Base-by-base conservation (phyloP, 2,329 filamentous ascomycete species). In the Ophiocordyceps unilateralis region DNA sequence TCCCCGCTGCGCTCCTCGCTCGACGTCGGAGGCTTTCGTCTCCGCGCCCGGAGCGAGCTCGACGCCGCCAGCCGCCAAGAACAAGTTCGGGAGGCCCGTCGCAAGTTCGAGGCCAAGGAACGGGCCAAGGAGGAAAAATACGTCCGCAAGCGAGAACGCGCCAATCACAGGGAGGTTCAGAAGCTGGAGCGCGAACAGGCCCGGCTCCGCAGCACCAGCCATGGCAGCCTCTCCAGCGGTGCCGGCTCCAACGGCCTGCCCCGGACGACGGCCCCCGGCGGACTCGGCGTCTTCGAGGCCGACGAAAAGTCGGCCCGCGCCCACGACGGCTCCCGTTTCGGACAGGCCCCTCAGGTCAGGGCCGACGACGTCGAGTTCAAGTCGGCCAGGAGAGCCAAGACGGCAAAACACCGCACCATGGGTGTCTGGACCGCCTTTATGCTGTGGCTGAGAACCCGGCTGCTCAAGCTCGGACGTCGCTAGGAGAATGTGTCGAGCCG, bases 81-180 rank as follows among this genome's bases (percentile, higher is more conserved):
- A 47, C 70, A 74, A 37, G 70, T 81, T 28, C 68, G 72, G 39
- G 69, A 72, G 51, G 76, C 74, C 4, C 74, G 76, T 43, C 72
- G 72, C 50, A 76, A 73, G 52, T 80, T 79, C 47, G 68, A 77
- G 53, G 70, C 76, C 53, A 74, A 72, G 53, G 74, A 81, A 55
- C 65, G 65, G 15, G 62, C 62, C 43, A 79, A 80, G 58, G 70
- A 78, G 30, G 75, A 78, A 53, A 78, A 77, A 52, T 73, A 74
- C 41, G 74, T 70, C 15, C 67, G 66, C 48, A 74, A 71, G 46
- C 67, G 70, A 30, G 74, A 78, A 54, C 73, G 74, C 40, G 67
- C 67, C n/a, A 69, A 74, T 44, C 66, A 63, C 51, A 76, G 70
- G 52, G 72, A 75, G 46, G 71, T 72, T 1, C 63, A 64, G 32